These are phyloP conservation scores for Tritrichomonas foetus DNA, from an alignment of 208 protist genomes.

Conservation along the genomic window DNA sequence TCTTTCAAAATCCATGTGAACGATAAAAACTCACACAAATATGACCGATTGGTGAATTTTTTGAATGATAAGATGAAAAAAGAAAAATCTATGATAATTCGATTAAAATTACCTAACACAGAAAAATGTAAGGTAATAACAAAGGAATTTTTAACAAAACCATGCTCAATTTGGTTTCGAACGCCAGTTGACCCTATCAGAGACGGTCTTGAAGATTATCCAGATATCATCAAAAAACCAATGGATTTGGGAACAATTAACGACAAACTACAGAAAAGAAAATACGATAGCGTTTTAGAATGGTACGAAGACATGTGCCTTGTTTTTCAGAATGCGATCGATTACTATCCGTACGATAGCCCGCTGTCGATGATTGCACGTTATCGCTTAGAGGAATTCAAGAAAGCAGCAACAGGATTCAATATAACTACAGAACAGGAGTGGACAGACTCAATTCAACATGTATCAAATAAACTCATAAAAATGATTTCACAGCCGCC, in stretches of 20 bases:
- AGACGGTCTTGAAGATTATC: not conserved
- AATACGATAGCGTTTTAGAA: not conserved
- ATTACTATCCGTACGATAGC: not conserved
- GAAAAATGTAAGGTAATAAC: too few species aligned
- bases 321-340: not conserved
- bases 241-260: not conserved
- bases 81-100: too few species aligned
- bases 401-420: not conserved
- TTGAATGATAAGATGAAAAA: too few species aligned
- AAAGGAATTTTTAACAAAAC: too few species aligned
- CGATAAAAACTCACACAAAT: too few species aligned
- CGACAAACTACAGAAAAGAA: not conserved
- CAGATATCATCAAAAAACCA: not conserved
- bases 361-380: not conserved
- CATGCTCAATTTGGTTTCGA: not conserved
- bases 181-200: not conserved
- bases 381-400: not conserved
- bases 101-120: too few species aligned
- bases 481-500: not conserved
- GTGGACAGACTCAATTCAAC: not conserved
- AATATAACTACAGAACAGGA: not conserved
- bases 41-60: too few species aligned
- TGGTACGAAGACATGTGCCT: not conserved
- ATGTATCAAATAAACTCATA: not conserved
- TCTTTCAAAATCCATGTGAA: too few species aligned